Conservation (phyloP, 768 basidiomycete genomes). For the Gelatoporia subvermispora region DNA sequence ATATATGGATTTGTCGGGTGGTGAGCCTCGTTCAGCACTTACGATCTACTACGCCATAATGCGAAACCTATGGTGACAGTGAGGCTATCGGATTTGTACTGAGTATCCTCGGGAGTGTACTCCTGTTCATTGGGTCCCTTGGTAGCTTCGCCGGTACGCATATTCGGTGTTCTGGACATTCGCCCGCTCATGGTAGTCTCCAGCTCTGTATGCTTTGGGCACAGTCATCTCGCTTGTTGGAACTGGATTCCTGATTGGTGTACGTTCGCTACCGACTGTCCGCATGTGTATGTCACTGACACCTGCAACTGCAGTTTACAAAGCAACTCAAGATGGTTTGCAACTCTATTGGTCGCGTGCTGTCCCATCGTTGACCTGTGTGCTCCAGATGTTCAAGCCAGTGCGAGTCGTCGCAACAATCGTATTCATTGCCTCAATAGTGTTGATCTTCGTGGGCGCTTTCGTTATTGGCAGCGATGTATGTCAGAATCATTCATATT, state of each 20-base stretch:
- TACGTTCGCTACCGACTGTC: constrained; percentile 34
- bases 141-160: constrained; percentile 70
- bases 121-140: constrained; percentile 69
- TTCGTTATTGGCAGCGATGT: constrained; percentile 72
- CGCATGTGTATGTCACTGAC: constrained; percentile 3
- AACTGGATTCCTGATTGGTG: constrained; percentile 88
- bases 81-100: constrained; percentile 70
- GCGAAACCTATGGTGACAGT: constrained; percentile 34
- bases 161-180: background rate
- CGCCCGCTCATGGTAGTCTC: background rate
- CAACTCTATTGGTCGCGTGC: background rate
- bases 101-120: constrained; percentile 72
- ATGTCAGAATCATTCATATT: constrained; percentile 21
- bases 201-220: constrained; percentile 81
- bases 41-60: background rate
- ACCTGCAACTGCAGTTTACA: constrained; percentile 45
- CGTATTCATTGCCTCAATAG: constrained; percentile 74
- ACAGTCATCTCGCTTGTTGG: constrained; percentile 79
- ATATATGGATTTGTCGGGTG: constrained; percentile 85
- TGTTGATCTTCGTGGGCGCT: constrained; percentile 79
- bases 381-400: constrained; percentile 88
- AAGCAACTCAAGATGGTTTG: constrained; percentile 79
- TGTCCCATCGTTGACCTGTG: background rate
- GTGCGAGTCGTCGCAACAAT: constrained; percentile 80
- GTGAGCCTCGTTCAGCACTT: constrained; percentile 37